Percentiles rank a stretch among this genome's conserved stretches.
Evolutionary conservation across 176 grass and related monocot species (phyloP).

Genomic region (Aegilops umbellulata): DNA sequence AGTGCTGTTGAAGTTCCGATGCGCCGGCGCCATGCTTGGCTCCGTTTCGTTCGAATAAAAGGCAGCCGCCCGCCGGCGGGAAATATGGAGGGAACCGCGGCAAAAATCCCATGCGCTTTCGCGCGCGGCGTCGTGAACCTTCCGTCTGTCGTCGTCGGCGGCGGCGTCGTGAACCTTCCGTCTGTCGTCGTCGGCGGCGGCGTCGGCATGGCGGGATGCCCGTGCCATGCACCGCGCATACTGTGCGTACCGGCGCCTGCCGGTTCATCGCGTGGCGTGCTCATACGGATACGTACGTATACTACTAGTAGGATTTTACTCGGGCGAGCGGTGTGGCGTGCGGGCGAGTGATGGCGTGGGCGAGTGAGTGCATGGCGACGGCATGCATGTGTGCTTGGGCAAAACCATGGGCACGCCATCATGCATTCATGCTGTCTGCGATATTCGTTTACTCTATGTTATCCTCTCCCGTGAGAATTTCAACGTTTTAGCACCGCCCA

Average conservation of each 20-base stretch:
- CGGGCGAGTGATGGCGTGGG: too few species aligned
- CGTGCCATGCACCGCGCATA: background rate
- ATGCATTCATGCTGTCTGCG: background rate
- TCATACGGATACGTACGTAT: background rate
- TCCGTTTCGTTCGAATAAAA: constrained; percentile 8
- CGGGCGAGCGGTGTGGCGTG: background rate
- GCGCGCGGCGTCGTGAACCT: background rate
- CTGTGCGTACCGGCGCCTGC: background rate
- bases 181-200: too few species aligned
- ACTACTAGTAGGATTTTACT: background rate
- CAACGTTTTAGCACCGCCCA: too few species aligned
- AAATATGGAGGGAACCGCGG: constrained; percentile 17
- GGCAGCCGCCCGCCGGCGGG: background rate
- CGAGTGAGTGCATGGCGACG: background rate
- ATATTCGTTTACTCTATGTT: background rate
- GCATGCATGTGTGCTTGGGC: background rate
- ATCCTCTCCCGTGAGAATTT: background rate
- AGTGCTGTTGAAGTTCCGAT: background rate
- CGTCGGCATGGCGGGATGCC: background rate
- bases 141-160: too few species aligned
- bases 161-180: too few species aligned
- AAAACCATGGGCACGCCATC: background rate
- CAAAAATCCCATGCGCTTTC: background rate
- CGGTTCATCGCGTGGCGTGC: background rate
- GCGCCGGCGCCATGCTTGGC: background rate